Evolutionary conservation across 768 basidiomycete genomes (phyloP), one percentile per base, ranked within the genome.

Genomic region (Tricholomella constricta): DNA sequence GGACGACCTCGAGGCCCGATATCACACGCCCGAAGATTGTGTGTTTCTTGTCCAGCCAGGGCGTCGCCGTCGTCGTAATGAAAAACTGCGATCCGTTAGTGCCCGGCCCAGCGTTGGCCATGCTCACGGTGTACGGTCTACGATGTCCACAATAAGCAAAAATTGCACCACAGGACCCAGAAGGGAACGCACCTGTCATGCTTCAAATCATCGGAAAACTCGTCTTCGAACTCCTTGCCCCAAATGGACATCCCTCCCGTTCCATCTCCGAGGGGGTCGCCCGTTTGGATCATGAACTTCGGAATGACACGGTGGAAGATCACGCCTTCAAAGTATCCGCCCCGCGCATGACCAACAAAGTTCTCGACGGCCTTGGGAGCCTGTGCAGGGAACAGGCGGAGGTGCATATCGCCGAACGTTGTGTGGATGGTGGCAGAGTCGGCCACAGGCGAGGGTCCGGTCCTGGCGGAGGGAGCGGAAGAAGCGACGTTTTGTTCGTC

Each of bases 81-180:
- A 98, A 99, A 78, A 98, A 99, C 65, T 99, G 96, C 2, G 91
- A 94, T 0, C 94, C 96, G 66, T 98, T 98, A 31, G 95, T 97
- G 40, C 72, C 74, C 6, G 91, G 86, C 4, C 94, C 95, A 5
- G 90, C 91, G 63, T 95, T 94, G 7, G 93, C 93, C 94, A 97
- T 96, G 64, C 91, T 94, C 51, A 98, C 79, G 3, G 91, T 96
- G 66, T 98, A 98, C 0, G 97, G 96, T 49, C 92, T 94, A 56
- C 19, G 56, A 10, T 37, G 10, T 20, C 14, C 29, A 7, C 44
- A 6, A n/a, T n/a, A 54, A 19, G 36, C 36, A 31, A 22, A 48
- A 54, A 40, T 23, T 23, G 11, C 45, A 46, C 7, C 14, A 9
- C 8, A 35, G 32, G 46, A 36, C 42, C 20, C 23, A 56, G 57